Evolutionary conservation across 1,284 basidiomycete species (phyloP).

Genomic region (Microbotryum violaceum): DNA sequence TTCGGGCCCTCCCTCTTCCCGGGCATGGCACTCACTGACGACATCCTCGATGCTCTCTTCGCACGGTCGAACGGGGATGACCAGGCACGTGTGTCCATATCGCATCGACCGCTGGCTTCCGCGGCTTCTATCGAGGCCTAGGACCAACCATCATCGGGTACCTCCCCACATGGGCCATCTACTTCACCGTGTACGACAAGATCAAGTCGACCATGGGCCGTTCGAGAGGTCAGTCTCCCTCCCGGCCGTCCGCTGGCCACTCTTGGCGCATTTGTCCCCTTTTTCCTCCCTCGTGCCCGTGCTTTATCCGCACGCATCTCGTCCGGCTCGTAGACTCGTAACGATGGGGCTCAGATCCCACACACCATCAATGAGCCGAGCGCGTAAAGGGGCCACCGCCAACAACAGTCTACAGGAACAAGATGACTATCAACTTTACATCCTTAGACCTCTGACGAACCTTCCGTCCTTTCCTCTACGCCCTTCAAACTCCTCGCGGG

Average conservation of each 20-base stretch:
- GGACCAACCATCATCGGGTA: conserved; percentile 93
- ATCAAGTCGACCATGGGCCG: conserved; percentile 67
- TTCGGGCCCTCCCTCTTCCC: too few species aligned
- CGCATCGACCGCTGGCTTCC: conserved; percentile 63
- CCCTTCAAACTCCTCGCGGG: background rate
- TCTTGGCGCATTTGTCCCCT: background rate
- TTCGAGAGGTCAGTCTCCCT: conserved; percentile 33
- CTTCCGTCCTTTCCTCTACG: conserved; percentile 12
- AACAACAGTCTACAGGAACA: background rate
- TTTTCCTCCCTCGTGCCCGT: background rate
- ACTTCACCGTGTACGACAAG: conserved; percentile 93
- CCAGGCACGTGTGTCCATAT: conserved; percentile 66
- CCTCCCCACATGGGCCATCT: conserved; percentile 95
- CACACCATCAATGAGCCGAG: too few species aligned
- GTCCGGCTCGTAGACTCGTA: background rate
- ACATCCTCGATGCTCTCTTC: background rate
- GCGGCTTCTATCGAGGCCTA: conserved; percentile 83
- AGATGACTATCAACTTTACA: conserved; percentile 20
- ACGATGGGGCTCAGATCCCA: background rate
- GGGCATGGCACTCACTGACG: too few species aligned
- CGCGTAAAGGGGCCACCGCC: too few species aligned
- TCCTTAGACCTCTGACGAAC: conserved; percentile 36
- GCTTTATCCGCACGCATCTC: too few species aligned
- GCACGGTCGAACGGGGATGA: background rate
- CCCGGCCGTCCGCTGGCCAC: background rate